Base-by-base conservation (phyloP, 1,284 basidiomycete species). In the Pisolithus thermaeus region DNA sequence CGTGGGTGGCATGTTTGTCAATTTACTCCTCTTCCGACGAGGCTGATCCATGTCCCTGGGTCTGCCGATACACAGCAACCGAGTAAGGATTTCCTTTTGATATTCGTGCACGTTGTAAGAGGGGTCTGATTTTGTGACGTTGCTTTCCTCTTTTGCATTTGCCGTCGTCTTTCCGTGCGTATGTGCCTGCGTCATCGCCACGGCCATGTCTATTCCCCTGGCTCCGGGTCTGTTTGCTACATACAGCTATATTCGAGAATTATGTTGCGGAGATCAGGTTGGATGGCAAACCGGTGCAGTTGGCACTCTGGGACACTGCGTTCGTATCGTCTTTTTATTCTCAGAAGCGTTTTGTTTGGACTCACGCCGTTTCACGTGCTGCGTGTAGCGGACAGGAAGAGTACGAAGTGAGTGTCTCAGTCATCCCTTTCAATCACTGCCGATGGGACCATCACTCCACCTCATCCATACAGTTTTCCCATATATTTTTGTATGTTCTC, bases 241-340 rank as follows among this genome's bases (percentile, higher is more conserved):
- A 18, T 20, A 35, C 73, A 86, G 91, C 92, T 51, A 93, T 97
- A 51, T 97, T 97, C 64, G 94, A 97, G 73, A 99, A 98, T 69
- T 99, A 97, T 70, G 95, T 98, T 55, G 95, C 96, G 44, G 96
- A 98, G 74, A 97, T 99, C 64, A 80, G 93, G 61, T 77, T 98
- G 51, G 96, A 99, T 70, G 94, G 94, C 58, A 98, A 98, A 71
- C 91, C 94, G 40, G 90, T 98, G 22, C 94, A 97, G 69, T 74
- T 97, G 51, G 94, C 95, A 39, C 73, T 97, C 36, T 97, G 95
- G 95, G 95, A 97, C 78, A 97, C 94, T 52, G 95, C 95, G 92
- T 59, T 53, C 56, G 40, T 41, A 23, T 52, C 53, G 52, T 38
- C 44, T 23, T 48, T 54, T 18, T 56, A 23, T 45, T 39, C 49